These are phyloP conservation scores for Lactarius deliciosus DNA, from an alignment of 768 basidiomycete species.

Conservation along the genomic window DNA sequence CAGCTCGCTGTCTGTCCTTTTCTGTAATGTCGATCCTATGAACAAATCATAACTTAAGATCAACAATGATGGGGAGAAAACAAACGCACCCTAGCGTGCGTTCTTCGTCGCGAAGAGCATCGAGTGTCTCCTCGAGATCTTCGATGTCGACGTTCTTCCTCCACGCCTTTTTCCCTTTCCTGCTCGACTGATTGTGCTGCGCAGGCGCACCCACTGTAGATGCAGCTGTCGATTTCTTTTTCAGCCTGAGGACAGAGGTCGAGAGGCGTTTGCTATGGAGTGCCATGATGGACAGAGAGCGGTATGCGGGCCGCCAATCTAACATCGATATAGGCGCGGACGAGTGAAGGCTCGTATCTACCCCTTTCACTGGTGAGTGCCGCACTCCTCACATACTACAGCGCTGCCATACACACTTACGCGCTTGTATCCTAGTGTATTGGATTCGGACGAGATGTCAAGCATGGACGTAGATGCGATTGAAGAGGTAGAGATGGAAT, in stretches of 20 bases:
- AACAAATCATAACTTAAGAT: no score
- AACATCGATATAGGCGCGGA: neutral
- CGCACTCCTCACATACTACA: neutral
- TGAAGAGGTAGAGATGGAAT: conserved; percentile 24
- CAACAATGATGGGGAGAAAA: neutral
- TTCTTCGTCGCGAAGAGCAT: conserved; percentile 78
- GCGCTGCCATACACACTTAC: neutral
- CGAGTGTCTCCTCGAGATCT: conserved; percentile 73
- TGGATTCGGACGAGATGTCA: conserved; percentile 7
- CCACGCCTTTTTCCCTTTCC: conserved; percentile 94
- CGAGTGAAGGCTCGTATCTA: neutral
- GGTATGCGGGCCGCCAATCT: conserved; percentile 12
- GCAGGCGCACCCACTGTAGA: conserved; percentile 51
- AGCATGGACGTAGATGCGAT: conserved; percentile 28
- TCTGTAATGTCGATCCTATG: conserved; percentile 59
- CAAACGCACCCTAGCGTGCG: conserved; percentile 65
- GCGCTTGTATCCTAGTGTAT: neutral
- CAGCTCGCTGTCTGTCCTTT: conserved; percentile 67
- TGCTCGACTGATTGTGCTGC: conserved; percentile 65
- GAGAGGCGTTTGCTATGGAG: conserved; percentile 1
- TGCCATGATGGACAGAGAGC: neutral
- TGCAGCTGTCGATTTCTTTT: conserved; percentile 17
- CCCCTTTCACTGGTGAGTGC: conserved; percentile 10
- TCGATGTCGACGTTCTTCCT: conserved; percentile 88
- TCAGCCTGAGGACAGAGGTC: neutral